Evolutionary conservation across 2,329 filamentous ascomycete species (phyloP).

Genomic region (Alternaria burnsii): DNA sequence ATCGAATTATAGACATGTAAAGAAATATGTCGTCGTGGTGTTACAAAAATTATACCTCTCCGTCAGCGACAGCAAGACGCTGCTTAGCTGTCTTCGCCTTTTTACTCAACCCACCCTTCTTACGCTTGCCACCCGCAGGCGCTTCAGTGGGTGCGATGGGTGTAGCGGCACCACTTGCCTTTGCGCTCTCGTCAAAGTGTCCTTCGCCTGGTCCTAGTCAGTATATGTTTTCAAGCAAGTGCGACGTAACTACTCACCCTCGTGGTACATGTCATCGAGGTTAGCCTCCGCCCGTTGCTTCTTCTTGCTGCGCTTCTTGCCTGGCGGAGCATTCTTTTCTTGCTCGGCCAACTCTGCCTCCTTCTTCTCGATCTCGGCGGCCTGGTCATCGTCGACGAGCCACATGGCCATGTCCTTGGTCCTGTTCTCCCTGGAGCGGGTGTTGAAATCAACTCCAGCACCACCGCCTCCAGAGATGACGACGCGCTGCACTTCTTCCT

Average conservation of each 20-base stretch:
- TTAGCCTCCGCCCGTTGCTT: slow-evolving; percentile 67
- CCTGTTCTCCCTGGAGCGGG: slow-evolving; percentile 85
- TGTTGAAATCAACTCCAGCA: slow-evolving; percentile 95
- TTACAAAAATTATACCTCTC: slow-evolving; percentile 42
- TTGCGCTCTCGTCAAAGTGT: slow-evolving; percentile 89
- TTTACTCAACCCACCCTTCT: slow-evolving; percentile 56
- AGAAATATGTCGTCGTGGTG: slow-evolving; percentile 17
- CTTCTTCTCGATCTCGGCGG: slow-evolving; percentile 89
- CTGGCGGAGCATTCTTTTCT: slow-evolving; percentile 60
- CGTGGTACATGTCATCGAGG: slow-evolving; percentile 98
- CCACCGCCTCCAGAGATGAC: slow-evolving; percentile 88
- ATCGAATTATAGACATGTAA: slow-evolving; percentile 21
- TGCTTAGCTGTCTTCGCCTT: slow-evolving; percentile 63
- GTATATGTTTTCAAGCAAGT: background rate
- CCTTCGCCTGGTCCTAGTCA: slow-evolving; percentile 77
- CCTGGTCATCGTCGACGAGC: slow-evolving; percentile 97
- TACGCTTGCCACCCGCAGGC: slow-evolving; percentile 59
- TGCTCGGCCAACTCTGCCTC: slow-evolving; percentile 82
- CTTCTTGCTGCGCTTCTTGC: slow-evolving; percentile 69
- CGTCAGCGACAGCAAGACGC: slow-evolving; percentile 59
- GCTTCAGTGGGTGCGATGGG: slow-evolving; percentile 65
- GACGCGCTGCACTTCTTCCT: slow-evolving; percentile 97
- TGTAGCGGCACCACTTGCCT: slow-evolving; percentile 85
- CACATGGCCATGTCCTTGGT: slow-evolving; percentile 99
- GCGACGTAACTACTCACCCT: slow-evolving; percentile 73